Evolutionary conservation across 1,284 basidiomycete genomes (phyloP), one percentile per base, ranked within the genome.

Genomic region (Agaricales sp.): DNA sequence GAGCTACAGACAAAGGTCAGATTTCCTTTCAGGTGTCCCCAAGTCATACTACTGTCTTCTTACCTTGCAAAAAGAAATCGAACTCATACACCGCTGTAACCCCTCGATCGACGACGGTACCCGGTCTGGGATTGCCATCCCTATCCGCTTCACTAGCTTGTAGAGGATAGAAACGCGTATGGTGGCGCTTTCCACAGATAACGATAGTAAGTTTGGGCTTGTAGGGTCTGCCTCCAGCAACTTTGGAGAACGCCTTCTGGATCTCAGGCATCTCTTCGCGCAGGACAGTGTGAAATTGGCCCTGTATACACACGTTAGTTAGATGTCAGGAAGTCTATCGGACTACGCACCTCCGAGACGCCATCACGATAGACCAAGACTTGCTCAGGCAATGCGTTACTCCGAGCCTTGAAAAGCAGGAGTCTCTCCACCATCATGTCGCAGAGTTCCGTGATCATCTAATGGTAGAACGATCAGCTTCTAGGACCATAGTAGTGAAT

Each of bases 121-220:
- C 86, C 0, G 87, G 80, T 2, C 69, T 71, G 0, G 84, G 85
- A 57, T 89, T 89, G 0, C 84, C 83, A 53, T 82, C 82, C 50
- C 61, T 68, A 53, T 77, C 74, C 1, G 74, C 77, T 41, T 69
- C 57, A 3, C 67, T 56, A 0, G 66, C 63, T 26, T 70, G 62
- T 0, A 75, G 75, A 0, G 84, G 71, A 61, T 70, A 84, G 60
- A 82, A 78, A 35, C 78, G 67, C 55, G 57, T 79, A 58, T 90
- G 77, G 58, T 91, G 88, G 0, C 87, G 77, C 62, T 90, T 91
- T 6, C 84, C 84, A 58, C 84, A 88, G 49, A 89, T 74, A 51
- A 85, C 67, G 57, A 88, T 86, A 4, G 82, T 79, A 6, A 91
- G 59, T 43, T 71, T 69, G 0, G 86, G 88, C 18, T 61, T 61